phyloP scores from a whole-genome alignment of 441 rosid genomes.

The Cnidoscolus chayamansa region DNA sequence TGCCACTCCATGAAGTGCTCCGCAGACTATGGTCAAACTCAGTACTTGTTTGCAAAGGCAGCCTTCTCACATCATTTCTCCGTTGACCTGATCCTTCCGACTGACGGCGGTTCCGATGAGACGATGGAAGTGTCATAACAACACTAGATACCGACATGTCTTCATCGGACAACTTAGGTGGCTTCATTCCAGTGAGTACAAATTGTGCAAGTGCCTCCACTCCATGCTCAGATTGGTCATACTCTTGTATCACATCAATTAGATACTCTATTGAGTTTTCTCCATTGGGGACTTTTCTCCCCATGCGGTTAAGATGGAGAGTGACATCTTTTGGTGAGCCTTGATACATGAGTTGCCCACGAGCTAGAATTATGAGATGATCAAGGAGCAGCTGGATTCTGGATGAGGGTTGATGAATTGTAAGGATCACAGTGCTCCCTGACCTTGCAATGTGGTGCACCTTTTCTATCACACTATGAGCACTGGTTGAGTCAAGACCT shows the following conservation, averaged over 20 bases:
- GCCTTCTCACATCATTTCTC: slow-evolving; percentile 26
- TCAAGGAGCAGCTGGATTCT: slow-evolving; percentile 56
- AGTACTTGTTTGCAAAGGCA: slow-evolving; percentile 27
- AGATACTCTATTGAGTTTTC: slow-evolving; percentile 56
- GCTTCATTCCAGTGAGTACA: slow-evolving; percentile 49
- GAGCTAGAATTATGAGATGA: slow-evolving; percentile 57
- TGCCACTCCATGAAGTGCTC: slow-evolving; percentile 52
- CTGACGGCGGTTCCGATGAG: slow-evolving; percentile 14
- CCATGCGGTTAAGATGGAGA: slow-evolving; percentile 52
- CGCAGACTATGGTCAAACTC: slow-evolving; percentile 50
- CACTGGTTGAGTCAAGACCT: slow-evolving; percentile 70
- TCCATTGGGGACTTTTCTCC: slow-evolving; percentile 50
- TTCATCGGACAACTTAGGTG: slow-evolving; percentile 38
- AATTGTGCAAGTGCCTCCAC: slow-evolving; percentile 53
- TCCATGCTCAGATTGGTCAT: slow-evolving; percentile 54
- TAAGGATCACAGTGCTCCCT: slow-evolving; percentile 64
- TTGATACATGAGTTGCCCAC: slow-evolving; percentile 66
- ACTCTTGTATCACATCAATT: slow-evolving; percentile 58
- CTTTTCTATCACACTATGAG: slow-evolving; percentile 58
- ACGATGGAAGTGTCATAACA: slow-evolving; percentile 29
- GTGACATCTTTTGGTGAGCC: slow-evolving; percentile 51
- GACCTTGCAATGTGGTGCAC: slow-evolving; percentile 57
- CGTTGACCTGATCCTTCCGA: slow-evolving; percentile 2
- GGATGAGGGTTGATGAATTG: slow-evolving; percentile 67
- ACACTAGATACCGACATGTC: slow-evolving; percentile 31